Conservation (phyloP, 2,329 filamentous ascomycete genomes). For the Diatrype stigma region DNA sequence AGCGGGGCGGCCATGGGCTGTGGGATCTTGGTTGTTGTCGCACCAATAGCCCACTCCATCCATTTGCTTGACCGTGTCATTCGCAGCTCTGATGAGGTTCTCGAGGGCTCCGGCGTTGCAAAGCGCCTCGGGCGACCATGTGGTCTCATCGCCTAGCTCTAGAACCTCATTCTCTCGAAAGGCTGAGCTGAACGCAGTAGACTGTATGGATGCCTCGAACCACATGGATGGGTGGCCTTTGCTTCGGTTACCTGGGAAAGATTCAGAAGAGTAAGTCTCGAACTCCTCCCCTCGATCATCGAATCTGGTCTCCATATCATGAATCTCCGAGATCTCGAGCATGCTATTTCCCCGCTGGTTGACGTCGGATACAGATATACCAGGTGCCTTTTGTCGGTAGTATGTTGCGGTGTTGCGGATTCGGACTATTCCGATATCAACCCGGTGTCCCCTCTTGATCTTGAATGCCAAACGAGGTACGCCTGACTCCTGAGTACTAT, state of each 20-base stretch:
- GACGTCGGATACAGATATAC: neutral
- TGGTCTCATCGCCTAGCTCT: conserved; percentile 20
- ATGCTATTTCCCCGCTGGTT: neutral
- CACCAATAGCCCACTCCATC: conserved; percentile 25
- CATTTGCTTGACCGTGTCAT: conserved; percentile 20
- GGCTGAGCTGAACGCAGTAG: conserved; percentile 13
- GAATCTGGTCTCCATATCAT: conserved; percentile 16
- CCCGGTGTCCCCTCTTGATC: conserved; percentile 14
- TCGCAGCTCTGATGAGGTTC: conserved; percentile 17
- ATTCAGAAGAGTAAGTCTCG: conserved; percentile 5
- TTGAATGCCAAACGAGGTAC: conserved; percentile 18
- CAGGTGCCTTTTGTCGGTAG: neutral
- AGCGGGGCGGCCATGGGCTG: conserved; percentile 4
- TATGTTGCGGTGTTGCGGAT: conserved; percentile 21
- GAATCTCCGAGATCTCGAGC: conserved; percentile 24
- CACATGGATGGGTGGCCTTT: conserved; percentile 13
- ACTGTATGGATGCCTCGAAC: conserved; percentile 24
- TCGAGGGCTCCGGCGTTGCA: conserved; percentile 16
- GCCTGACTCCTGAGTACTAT: conserved; percentile 12
- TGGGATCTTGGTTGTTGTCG: conserved; percentile 18
- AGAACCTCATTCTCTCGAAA: conserved; percentile 21
- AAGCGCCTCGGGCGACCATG: conserved; percentile 19
- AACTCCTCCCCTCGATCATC: neutral
- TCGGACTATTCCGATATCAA: conserved; percentile 16
- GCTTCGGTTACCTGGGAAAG: conserved; percentile 1